A percentile compares a stretch with the other conserved stretches of the same genome.
These are phyloP conservation scores for Paraphaeosphaeria sporulosa DNA, from an alignment of 2,329 filamentous ascomycete species.

Conservation along the genomic window DNA sequence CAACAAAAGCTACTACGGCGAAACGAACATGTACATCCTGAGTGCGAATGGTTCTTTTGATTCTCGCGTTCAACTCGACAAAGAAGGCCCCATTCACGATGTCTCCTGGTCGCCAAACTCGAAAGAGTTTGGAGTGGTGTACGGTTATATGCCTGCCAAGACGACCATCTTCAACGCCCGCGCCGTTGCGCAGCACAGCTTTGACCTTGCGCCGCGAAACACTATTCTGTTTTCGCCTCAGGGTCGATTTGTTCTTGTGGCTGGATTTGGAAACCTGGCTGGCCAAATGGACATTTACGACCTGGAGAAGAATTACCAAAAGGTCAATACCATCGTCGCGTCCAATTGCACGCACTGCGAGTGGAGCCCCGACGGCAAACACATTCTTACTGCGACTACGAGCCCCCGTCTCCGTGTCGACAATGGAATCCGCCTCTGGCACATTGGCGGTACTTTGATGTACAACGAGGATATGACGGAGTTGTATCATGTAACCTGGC, in stretches of 20 bases:
- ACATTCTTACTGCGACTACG: slow-evolving; percentile 96
- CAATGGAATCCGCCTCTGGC: slow-evolving; percentile 95
- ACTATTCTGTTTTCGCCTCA: slow-evolving; percentile 95
- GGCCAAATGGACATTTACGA: slow-evolving; percentile 99
- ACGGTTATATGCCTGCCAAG: slow-evolving; percentile 99
- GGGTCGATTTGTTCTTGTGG: slow-evolving; percentile 90
- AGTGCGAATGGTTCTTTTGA: slow-evolving; percentile 92
- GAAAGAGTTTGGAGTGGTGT: slow-evolving; percentile 96
- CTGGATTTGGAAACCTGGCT: slow-evolving; percentile 95
- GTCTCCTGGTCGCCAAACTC: slow-evolving; percentile 98
- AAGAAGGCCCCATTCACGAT: slow-evolving; percentile 97
- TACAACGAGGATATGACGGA: slow-evolving; percentile 96
- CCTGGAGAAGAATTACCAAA: slow-evolving; percentile 89
- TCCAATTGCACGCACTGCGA: slow-evolving; percentile 95
- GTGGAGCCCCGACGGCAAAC: slow-evolving; percentile 95
- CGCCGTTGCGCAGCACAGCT: slow-evolving; percentile 81
- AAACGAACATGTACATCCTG: slow-evolving; percentile 95
- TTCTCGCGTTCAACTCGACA: slow-evolving; percentile 89
- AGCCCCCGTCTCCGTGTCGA: slow-evolving; percentile 94
- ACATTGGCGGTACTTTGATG: slow-evolving; percentile 86
- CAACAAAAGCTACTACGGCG: slow-evolving; percentile 99
- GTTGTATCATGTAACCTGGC: slow-evolving; percentile 87
- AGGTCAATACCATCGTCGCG: slow-evolving; percentile 92
- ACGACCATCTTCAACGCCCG: slow-evolving; percentile 96
- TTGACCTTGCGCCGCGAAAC: slow-evolving; percentile 88